phyloP scores from a whole-genome alignment of 1,284 basidiomycete genomes.

The Ustilago crameri region DNA sequence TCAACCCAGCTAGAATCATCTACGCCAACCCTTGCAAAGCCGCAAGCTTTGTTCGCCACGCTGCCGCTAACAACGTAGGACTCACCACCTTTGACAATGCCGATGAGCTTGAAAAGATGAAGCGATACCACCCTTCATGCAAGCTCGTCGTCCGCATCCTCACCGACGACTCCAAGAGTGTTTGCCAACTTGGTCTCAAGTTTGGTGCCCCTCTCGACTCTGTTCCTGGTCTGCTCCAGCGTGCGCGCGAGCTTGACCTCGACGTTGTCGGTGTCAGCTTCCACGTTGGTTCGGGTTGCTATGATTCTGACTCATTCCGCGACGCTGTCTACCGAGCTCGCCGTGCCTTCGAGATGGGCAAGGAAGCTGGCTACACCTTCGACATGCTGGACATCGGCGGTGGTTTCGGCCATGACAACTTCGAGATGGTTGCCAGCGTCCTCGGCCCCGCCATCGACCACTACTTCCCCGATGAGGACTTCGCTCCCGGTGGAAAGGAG shows the following conservation, averaged over 20 bases:
- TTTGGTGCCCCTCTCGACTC: constrained; percentile 90
- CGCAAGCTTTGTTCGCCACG: constrained; percentile 87
- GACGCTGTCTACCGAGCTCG: constrained; percentile 89
- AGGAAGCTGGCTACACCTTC: constrained; percentile 83
- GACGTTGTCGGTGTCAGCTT: constrained; percentile 95
- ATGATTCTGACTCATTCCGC: constrained; percentile 86
- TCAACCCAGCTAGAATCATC: constrained; percentile 77
- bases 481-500: constrained; percentile 60
- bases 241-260: constrained; percentile 82
- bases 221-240: constrained; percentile 82
- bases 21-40: constrained; percentile 99
- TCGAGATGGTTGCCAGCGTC: constrained; percentile 82
- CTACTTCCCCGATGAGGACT: constrained; percentile 80
- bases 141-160: constrained; percentile 93
- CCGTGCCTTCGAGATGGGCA: constrained; percentile 87
- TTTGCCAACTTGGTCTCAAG: constrained; percentile 93
- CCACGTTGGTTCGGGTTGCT: constrained; percentile 97
- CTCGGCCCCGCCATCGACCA: constrained; percentile 79
- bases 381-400: constrained; percentile 91
- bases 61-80: constrained; percentile 81
- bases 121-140: constrained; percentile 81
- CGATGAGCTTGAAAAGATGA: constrained; percentile 97
- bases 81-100: constrained; percentile 98
- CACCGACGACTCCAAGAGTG: constrained; percentile 93
- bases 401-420: constrained; percentile 90